Percentiles rank a stretch among this genome's conserved stretches.
These are phyloP conservation scores for Fusarium multiceps DNA, from an alignment of 2,329 filamentous ascomycete species.

Conservation along the genomic window DNA sequence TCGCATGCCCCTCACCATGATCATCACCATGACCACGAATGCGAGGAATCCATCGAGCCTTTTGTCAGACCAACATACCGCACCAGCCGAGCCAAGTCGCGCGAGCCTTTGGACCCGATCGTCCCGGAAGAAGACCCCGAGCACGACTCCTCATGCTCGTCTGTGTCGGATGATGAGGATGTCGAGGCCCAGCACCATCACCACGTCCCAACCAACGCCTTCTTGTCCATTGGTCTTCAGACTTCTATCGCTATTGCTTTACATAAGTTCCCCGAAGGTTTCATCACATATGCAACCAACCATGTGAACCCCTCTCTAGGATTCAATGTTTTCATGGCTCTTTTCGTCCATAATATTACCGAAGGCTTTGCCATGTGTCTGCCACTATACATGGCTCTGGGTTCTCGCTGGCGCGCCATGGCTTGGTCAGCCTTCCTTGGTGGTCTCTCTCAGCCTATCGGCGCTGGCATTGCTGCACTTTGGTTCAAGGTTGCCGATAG, in stretches of 20 bases:
- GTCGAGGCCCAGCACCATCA: conserved; percentile 80
- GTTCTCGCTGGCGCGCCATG: conserved; percentile 84
- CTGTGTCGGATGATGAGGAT: conserved; percentile 55
- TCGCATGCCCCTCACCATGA: conserved; percentile 36
- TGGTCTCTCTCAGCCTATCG: conserved; percentile 86
- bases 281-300: conserved; percentile 96
- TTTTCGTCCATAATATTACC: conserved; percentile 98
- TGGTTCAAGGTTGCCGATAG: conserved; percentile 81
- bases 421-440: conserved; percentile 85
- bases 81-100: conserved; percentile 55
- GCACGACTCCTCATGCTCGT: conserved; percentile 44
- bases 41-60: conserved; percentile 39
- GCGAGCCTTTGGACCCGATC: conserved; percentile 49
- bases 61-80: conserved; percentile 50
- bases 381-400: conserved; percentile 90
- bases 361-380: conserved; percentile 96
- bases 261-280: conserved; percentile 91
- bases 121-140: conserved; percentile 41
- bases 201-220: conserved; percentile 93
- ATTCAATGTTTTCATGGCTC: conserved; percentile 90
- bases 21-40: conserved; percentile 41
- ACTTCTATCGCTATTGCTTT: conserved; percentile 94
- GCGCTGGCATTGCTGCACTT: conserved; percentile 83
- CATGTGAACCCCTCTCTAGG: conserved; percentile 92
- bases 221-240: conserved; percentile 93